Percentiles rank a stretch among this genome's conserved stretches.
phyloP scores from a whole-genome alignment of 176 grass and related monocot genomes.

The Paspalum vaginatum region DNA sequence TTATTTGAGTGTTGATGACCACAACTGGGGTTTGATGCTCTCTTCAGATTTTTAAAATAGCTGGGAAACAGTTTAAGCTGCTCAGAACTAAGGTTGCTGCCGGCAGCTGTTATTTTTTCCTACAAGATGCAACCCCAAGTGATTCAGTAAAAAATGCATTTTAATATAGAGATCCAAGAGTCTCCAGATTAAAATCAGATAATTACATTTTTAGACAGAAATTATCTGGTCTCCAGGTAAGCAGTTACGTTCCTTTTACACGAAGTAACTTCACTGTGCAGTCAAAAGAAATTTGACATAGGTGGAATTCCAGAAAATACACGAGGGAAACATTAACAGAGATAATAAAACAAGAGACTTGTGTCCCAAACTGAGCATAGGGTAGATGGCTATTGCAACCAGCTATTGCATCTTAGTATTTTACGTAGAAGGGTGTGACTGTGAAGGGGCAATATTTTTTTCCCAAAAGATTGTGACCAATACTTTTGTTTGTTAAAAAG shows the following conservation, averaged over 20 bases:
- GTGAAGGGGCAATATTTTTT: neutral
- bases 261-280: neutral
- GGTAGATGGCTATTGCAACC: neutral
- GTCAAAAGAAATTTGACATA: neutral
- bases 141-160: neutral
- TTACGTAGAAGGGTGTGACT: constrained; percentile 27
- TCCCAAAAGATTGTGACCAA: neutral
- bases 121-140: neutral
- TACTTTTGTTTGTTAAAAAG: too few relatives aligned
- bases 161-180: neutral
- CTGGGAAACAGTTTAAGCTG: constrained; percentile 2
- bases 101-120: neutral
- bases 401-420: neutral
- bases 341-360: neutral
- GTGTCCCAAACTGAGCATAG: neutral
- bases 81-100: neutral
- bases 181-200: neutral
- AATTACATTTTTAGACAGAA: neutral
- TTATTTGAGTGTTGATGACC: neutral
- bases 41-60: neutral
- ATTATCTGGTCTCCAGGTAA: neutral
- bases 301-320: neutral
- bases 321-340: neutral
- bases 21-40: neutral
- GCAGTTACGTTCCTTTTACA: neutral